Evolutionary conservation across 345 rosid species (phyloP).

Genomic region (Gossypium ekmanianum): DNA sequence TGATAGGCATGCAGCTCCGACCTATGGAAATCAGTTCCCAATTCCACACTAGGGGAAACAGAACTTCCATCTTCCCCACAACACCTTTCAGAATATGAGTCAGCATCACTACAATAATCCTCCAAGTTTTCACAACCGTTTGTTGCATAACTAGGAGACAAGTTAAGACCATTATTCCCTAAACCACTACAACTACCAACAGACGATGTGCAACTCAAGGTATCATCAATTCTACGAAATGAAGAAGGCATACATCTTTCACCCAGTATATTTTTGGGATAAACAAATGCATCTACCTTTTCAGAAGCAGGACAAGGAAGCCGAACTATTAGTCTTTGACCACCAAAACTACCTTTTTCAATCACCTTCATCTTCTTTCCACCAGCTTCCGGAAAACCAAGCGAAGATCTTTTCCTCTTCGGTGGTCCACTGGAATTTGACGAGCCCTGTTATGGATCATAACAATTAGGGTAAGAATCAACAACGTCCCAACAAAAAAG

Average conservation of each 20-base stretch:
- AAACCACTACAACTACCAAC: slow-evolving; percentile 65
- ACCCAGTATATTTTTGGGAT: slow-evolving; percentile 19
- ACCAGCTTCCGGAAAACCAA: neutral
- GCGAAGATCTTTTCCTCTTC: slow-evolving; percentile 4
- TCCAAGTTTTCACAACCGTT: slow-evolving; percentile 32
- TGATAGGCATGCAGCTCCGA: slow-evolving; percentile 62
- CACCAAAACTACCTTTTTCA: slow-evolving; percentile 1
- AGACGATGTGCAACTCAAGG: slow-evolving; percentile 45
- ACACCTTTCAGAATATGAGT: slow-evolving; percentile 29
- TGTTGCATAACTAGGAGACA: slow-evolving; percentile 22
- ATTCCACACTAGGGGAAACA: slow-evolving; percentile 30
- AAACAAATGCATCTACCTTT: slow-evolving; percentile 19
- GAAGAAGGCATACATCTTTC: slow-evolving; percentile 37
- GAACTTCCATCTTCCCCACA: slow-evolving; percentile 23
- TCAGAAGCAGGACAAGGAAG: slow-evolving; percentile 5
- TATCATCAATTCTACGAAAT: slow-evolving; percentile 31
- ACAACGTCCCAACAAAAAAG: neutral
- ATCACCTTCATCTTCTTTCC: neutral
- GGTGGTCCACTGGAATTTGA: neutral
- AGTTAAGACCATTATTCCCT: slow-evolving; percentile 26
- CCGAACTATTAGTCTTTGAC: slow-evolving; percentile 1
- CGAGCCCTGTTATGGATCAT: neutral
- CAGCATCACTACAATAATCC: slow-evolving; percentile 42
- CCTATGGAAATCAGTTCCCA: slow-evolving; percentile 52
- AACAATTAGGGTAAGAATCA: neutral